Base-by-base conservation (phyloP, 2,329 filamentous ascomycete species). In the Ophiostoma triangulosporum region DNA sequence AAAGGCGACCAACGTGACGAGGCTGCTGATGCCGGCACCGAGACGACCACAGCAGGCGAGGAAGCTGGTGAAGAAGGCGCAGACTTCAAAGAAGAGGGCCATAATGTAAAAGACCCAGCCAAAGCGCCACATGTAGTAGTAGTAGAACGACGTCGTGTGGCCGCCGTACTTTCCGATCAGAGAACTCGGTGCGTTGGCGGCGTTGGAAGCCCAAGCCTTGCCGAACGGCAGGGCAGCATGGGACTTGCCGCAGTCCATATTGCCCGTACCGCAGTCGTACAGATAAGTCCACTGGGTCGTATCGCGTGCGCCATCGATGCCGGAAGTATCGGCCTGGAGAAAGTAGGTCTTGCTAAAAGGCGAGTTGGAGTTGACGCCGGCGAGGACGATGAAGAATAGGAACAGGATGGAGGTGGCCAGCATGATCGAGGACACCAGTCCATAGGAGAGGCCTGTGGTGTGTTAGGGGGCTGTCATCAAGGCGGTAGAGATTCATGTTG, bases 31-130 rank as follows among this genome's bases (percentile, higher is more conserved):
- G 48, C 80, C 83, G 7, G 84, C 77, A 46, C 83, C 86, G 1
- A 89, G 73, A 54, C 86, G 80, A 32, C 81, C 81, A 68, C 75
- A 86, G 63, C 84, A 81, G 15, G 85, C 83, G 15, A 89, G 68
- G 57, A 88, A 73, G 58, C 81, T 78, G 11, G 75, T 69, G 67
- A 88, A 77, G 64, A 90, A 80, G 57, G 84, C 79, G 26, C 80
- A 54, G 48, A 78, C 74, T 58, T 79, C 78, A 66, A 95, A 93
- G 73, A 95, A 81, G 35, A 96, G 77, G 17, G 82, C 80, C 60
- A 97, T 83, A 54, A 97, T 73, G 71, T 86, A 86, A 69, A 95
- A 93, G 35, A 90, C 88, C 78, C 91, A 97, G 67, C 88, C 85
- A 72, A 96, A 95, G 38, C 91, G 81, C 71, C 88, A 94, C 64